Evolutionary conservation across 371 early-diverging fungal genomes (phyloP).

Genomic region (Apophysomyces elegans): DNA sequence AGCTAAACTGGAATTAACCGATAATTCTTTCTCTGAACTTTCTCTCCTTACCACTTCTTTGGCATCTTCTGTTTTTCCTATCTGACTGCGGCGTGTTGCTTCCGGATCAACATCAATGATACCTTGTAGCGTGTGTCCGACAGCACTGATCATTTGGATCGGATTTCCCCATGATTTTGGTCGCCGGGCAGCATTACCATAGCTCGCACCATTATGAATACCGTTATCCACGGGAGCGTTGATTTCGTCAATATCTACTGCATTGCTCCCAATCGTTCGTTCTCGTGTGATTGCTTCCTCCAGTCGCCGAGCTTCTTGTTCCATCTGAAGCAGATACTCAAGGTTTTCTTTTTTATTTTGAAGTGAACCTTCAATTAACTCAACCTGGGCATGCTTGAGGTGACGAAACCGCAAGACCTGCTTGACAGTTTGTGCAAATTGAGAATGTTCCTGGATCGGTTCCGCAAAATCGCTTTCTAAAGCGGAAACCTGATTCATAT

Average conservation of each 20-base stretch:
- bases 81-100: slow-evolving; percentile 85
- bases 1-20: slow-evolving; percentile 39
- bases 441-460: slow-evolving; percentile 87
- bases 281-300: slow-evolving; percentile 72
- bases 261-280: slow-evolving; percentile 38
- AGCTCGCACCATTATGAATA: background rate
- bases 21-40: background rate
- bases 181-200: slow-evolving; percentile 18
- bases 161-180: slow-evolving; percentile 49
- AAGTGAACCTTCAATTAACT: slow-evolving; percentile 73
- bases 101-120: slow-evolving; percentile 96
- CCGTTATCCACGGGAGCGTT: slow-evolving; percentile 20
- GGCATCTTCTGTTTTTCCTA: slow-evolving; percentile 87
- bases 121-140: slow-evolving; percentile 80
- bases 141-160: slow-evolving; percentile 61
- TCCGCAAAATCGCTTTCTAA: slow-evolving; percentile 85
- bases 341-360: slow-evolving; percentile 70
- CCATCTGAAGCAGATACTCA: slow-evolving; percentile 74
- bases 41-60: slow-evolving; percentile 59
- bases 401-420: slow-evolving; percentile 83
- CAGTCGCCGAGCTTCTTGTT: slow-evolving; percentile 84
- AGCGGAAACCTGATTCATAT: slow-evolving; percentile 27
- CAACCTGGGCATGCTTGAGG: slow-evolving; percentile 86
- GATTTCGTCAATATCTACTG: slow-evolving; percentile 35
- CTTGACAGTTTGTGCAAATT: slow-evolving; percentile 86